A percentile compares a stretch with the other conserved stretches of the same genome.
phyloP scores from a whole-genome alignment of 164 flowering plant genomes.

The Piper longum region DNA sequence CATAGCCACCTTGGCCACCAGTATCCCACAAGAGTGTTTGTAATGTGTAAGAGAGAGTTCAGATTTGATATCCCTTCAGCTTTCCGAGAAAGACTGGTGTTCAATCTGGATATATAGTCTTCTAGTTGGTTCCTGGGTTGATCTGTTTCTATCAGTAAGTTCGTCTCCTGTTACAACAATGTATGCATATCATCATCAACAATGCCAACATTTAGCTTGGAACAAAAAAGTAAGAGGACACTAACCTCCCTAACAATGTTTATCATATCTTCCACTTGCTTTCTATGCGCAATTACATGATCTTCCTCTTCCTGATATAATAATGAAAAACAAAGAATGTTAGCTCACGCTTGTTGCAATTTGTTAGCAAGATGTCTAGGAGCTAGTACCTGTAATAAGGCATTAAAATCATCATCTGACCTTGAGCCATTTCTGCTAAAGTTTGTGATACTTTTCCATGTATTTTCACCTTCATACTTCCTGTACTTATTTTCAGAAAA shows the following conservation, averaged over 20 bases:
- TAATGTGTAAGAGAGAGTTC: constrained; percentile 7
- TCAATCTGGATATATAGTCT: constrained; percentile 72
- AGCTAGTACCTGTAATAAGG: constrained; percentile 44
- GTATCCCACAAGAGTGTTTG: no score
- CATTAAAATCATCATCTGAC: constrained; percentile 51
- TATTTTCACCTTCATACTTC: constrained; percentile 15
- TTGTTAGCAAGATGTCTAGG: no score
- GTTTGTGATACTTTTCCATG: background rate
- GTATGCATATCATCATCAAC: background rate
- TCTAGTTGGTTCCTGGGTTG: constrained; percentile 92
- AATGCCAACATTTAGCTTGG: constrained; percentile 25
- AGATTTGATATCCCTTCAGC: constrained; percentile 84
- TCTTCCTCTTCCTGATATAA: constrained; percentile 83
- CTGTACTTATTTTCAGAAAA: constrained; percentile 22
- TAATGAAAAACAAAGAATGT: background rate
- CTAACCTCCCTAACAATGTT: constrained; percentile 92
- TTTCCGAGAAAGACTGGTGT: constrained; percentile 82
- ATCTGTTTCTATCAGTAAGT: constrained; percentile 83
- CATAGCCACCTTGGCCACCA: no score
- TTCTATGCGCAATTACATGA: constrained; percentile 79
- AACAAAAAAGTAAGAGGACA: background rate
- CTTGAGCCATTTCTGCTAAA: constrained; percentile 16
- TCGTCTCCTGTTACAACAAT: constrained; percentile 66
- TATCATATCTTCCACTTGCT: constrained; percentile 95
- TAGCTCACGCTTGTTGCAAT: background rate